phyloP scores from a whole-genome alignment of 352 stramenopile genomes.

The Phytophthora boehmeriae region DNA sequence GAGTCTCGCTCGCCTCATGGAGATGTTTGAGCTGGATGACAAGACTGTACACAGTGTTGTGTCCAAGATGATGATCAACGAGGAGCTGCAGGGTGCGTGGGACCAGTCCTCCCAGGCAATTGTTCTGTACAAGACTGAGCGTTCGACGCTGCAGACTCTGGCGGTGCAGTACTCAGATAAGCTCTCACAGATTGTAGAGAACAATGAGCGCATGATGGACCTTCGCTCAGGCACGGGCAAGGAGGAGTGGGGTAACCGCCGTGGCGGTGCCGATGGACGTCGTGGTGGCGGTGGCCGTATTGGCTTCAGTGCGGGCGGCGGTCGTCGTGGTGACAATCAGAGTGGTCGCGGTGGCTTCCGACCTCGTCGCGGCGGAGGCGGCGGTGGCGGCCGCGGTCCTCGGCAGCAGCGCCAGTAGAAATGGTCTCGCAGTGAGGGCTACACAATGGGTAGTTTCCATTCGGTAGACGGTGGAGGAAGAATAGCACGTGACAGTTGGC shows the following conservation, averaged over 20 bases:
- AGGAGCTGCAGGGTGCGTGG: slow-evolving; percentile 97
- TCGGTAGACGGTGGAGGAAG: slow-evolving; percentile 27
- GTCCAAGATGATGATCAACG: slow-evolving; percentile 99
- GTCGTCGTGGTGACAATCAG: slow-evolving; percentile 55
- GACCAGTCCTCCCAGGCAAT: slow-evolving; percentile 98
- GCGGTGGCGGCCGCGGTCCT: slow-evolving; percentile 42
- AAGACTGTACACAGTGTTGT: slow-evolving; percentile 97
- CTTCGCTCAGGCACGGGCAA: slow-evolving; percentile 69
- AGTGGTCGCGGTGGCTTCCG: slow-evolving; percentile 53
- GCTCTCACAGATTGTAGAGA: slow-evolving; percentile 87
- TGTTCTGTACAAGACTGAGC: slow-evolving; percentile 94
- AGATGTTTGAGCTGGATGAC: slow-evolving; percentile 97
- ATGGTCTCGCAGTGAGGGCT: slow-evolving; percentile 26
- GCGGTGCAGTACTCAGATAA: slow-evolving; percentile 97
- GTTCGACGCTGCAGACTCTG: slow-evolving; percentile 94
- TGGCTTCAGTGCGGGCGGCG: slow-evolving; percentile 38
- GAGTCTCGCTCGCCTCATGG: slow-evolving; percentile 92
- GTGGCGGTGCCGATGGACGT: slow-evolving; percentile 42
- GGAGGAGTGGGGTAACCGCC: slow-evolving; percentile 71
- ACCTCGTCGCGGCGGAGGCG: slow-evolving; percentile 43
- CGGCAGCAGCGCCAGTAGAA: slow-evolving; percentile 52
- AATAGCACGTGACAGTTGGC: slow-evolving; percentile 34
- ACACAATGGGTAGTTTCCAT: slow-evolving; percentile 21
- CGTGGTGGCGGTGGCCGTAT: slow-evolving; percentile 45
- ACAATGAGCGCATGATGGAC: slow-evolving; percentile 92